Evolutionary conservation across 2,329 filamentous ascomycete genomes (phyloP).

Genomic region (Pseudogymnoascus sp.): DNA sequence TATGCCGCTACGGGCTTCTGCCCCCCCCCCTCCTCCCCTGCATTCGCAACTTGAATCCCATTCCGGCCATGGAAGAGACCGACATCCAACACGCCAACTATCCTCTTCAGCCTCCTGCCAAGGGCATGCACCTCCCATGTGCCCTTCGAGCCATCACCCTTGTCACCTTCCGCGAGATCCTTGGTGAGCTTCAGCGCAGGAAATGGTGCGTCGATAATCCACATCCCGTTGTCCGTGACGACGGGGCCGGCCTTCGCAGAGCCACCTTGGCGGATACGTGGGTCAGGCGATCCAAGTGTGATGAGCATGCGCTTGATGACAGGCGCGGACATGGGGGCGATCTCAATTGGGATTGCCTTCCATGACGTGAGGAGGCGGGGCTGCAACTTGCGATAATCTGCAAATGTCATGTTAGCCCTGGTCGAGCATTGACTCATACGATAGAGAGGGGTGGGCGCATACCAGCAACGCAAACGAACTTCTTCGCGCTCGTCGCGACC

Average conservation of each 20-base stretch:
- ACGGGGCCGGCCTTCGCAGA: constrained; percentile 76
- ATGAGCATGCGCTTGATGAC: constrained; percentile 68
- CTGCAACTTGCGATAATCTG: constrained; percentile 86
- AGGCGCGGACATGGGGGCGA: constrained; percentile 75
- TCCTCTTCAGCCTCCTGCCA: constrained; percentile 65
- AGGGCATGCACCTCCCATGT: constrained; percentile 75
- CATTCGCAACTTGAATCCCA: constrained; percentile 59
- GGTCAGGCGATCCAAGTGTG: constrained; percentile 63
- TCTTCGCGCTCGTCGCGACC: constrained; percentile 74
- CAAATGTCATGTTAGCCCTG: constrained; percentile 11
- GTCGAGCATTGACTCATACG: background rate
- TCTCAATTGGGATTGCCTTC: constrained; percentile 87
- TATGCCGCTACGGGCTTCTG: constrained; percentile 93
- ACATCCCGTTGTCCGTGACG: constrained; percentile 78
- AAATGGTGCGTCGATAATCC: constrained; percentile 91
- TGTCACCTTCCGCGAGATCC: constrained; percentile 38
- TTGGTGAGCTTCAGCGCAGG: constrained; percentile 57
- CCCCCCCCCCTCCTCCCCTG: constrained; percentile 56
- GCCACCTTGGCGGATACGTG: constrained; percentile 64
- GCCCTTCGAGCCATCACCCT: constrained; percentile 53
- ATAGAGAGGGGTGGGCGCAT: constrained; percentile 26
- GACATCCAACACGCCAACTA: constrained; percentile 84
- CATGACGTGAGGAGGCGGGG: constrained; percentile 66
- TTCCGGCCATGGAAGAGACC: constrained; percentile 83
- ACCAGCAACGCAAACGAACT: constrained; percentile 84